phyloP scores from a whole-genome alignment of 2,329 filamentous ascomycete species.

The Gaeumannomyces tritici region DNA sequence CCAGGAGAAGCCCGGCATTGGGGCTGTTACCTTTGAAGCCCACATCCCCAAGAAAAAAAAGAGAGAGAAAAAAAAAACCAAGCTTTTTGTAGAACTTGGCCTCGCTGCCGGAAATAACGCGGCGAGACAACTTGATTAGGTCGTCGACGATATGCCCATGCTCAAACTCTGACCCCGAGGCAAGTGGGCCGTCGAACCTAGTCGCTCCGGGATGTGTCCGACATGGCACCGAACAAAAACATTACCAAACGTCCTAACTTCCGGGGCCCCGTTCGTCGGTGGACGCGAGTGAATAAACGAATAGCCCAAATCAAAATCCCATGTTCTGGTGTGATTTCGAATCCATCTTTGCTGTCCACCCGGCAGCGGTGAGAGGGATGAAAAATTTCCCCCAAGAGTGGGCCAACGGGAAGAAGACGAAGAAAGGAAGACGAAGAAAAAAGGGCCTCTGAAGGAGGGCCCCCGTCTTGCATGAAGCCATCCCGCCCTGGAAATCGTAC shows the following conservation, averaged over 20 bases:
- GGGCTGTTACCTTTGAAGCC: no score
- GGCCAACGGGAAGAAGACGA: background rate
- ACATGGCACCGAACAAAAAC: background rate
- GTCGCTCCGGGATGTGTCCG: background rate
- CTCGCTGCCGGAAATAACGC: no score
- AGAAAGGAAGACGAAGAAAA: no score
- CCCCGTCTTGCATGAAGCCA: background rate
- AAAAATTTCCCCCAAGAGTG: background rate
- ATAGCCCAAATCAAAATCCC: background rate
- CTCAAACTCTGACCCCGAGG: background rate
- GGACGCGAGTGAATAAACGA: background rate
- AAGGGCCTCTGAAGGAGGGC: no score
- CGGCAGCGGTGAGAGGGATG: background rate
- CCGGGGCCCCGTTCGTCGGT: no score
- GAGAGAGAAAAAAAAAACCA: no score
- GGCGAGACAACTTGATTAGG: background rate
- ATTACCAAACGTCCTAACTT: background rate
- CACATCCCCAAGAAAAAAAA: no score
- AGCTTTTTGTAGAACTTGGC: no score
- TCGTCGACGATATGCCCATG: background rate
- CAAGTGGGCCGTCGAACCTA: background rate
- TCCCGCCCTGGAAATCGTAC: background rate
- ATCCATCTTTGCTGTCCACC: background rate
- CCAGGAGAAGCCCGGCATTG: no score
- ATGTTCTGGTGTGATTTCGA: background rate